Conservation (phyloP, 768 basidiomycete genomes). For the Boletus reticulatus region DNA sequence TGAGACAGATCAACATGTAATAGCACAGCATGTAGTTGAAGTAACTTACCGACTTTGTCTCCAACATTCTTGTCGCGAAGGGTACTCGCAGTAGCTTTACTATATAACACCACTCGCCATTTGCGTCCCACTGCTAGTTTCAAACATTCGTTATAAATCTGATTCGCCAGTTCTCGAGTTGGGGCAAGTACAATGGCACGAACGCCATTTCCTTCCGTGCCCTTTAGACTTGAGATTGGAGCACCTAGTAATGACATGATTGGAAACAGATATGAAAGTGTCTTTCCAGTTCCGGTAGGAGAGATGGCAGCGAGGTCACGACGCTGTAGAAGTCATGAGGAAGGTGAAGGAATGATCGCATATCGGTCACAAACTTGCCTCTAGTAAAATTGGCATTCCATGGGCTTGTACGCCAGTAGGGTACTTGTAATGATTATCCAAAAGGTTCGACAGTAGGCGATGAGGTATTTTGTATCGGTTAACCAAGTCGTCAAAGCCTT, state of each 20-base stretch:
- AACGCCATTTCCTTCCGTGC: slow-evolving; percentile 52
- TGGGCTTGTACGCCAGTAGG: slow-evolving; percentile 85
- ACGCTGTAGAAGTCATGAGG: slow-evolving; percentile 38
- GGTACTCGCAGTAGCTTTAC: slow-evolving; percentile 86
- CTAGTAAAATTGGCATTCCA: slow-evolving; percentile 75
- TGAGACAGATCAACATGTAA: neutral
- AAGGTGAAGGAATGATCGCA: neutral
- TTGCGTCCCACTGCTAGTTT: slow-evolving; percentile 79
- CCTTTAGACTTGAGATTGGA: slow-evolving; percentile 50
- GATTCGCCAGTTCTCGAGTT: slow-evolving; percentile 93
- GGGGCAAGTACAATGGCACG: slow-evolving; percentile 85
- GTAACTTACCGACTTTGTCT: slow-evolving; percentile 72
- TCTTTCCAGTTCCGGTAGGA: slow-evolving; percentile 97
- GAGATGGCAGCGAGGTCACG: slow-evolving; percentile 93
- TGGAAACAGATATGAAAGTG: slow-evolving; percentile 87
- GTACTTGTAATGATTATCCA: slow-evolving; percentile 52
- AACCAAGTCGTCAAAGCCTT: slow-evolving; percentile 57
- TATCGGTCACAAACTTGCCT: slow-evolving; percentile 44
- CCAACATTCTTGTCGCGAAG: slow-evolving; percentile 68
- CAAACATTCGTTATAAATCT: slow-evolving; percentile 89
- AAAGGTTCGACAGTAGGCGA: slow-evolving; percentile 64
- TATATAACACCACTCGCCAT: slow-evolving; percentile 81
- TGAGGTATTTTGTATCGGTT: slow-evolving; percentile 57
- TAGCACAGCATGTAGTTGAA: slow-evolving; percentile 1
- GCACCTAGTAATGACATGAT: slow-evolving; percentile 58